phyloP scores from a whole-genome alignment of 129 eudicot species.

The Oenanthe sinensis region DNA sequence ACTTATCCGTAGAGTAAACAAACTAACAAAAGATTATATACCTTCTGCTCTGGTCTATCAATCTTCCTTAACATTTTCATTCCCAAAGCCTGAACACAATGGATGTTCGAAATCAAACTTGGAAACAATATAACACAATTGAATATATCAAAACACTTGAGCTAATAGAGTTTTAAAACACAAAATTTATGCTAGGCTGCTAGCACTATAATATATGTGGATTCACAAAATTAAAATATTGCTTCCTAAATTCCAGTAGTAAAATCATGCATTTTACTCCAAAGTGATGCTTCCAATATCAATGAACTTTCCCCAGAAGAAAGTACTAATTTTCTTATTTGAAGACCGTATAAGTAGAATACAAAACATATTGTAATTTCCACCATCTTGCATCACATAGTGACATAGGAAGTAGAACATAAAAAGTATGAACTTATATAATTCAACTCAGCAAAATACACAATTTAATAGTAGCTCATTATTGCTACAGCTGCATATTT shows the following conservation, averaged over 20 bases:
- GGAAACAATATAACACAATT: neutral
- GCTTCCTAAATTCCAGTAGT: neutral
- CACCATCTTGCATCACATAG: neutral
- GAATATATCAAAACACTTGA: neutral
- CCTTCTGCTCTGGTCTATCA: slow-evolving; percentile 93
- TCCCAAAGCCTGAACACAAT: slow-evolving; percentile 66
- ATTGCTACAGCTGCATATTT: neutral
- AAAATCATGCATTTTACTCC: neutral
- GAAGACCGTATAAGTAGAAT: neutral
- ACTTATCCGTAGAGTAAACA: neutral
- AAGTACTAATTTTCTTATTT: neutral
- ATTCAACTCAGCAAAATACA: neutral
- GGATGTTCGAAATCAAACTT: neutral
- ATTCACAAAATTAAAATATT: neutral
- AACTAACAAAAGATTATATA: slow-evolving; percentile 1
- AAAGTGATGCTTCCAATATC: neutral
- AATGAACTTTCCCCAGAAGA: neutral
- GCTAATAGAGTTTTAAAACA: neutral
- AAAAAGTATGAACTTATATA: neutral
- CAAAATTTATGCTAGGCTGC: too few relatives aligned
- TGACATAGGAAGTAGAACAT: neutral
- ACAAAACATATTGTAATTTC: neutral
- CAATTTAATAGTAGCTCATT: neutral
- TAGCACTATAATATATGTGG: neutral
- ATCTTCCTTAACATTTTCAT: slow-evolving; percentile 56